Base-by-base conservation (phyloP, 179 eudicot species). In the Sideroxylon spinosum region DNA sequence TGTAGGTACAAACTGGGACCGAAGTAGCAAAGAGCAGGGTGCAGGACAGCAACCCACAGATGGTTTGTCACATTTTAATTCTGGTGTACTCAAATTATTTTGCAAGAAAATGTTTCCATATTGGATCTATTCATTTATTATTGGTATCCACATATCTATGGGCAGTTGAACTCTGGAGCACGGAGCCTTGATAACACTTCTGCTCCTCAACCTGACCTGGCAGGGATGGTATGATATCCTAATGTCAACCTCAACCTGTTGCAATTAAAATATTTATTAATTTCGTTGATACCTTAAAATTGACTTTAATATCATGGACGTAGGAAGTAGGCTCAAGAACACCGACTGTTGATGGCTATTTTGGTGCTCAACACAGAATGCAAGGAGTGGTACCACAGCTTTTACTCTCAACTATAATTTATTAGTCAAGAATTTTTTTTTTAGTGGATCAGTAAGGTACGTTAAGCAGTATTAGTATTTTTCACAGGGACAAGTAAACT, bases 321-420 rank as follows among this genome's bases (percentile, higher is more conserved):
- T 81, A 88, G 91, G 89, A 82, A 60, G 17, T 84, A 64, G 80
- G 83, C 73, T 78, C 88, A 12, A 83, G 87, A 82, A 81, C 81
- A 19, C 73, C 86, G 37, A 75, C 78, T 68, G 77, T 83, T 66
- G 88, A 86, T 81, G 86, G 84, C 71, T 89, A 80, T 78, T 86
- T 80, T 76, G 80, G 83, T 79, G 50, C 88, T 57, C 87, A 80
- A 68, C 93, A 81, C 70, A 74, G 77, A 70, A 82, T 75, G 63
- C 87, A 76, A 74, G 88, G 86, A 73, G 74, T 81, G 87, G 88
- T 90, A 84, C 22, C 52, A 28, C 57, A 29, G 66, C 28, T 14
- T 74, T 28, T 71, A 75, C 55, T 7, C 66, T 22, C 9, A 0
- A 57, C 26, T 57, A 28, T 32, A 28, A 57, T 13, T 17, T 29